Percentiles rank a stretch among this genome's conserved stretches.
Conservation (phyloP, 2,329 filamentous ascomycete genomes). For the Truncatella angustata region DNA sequence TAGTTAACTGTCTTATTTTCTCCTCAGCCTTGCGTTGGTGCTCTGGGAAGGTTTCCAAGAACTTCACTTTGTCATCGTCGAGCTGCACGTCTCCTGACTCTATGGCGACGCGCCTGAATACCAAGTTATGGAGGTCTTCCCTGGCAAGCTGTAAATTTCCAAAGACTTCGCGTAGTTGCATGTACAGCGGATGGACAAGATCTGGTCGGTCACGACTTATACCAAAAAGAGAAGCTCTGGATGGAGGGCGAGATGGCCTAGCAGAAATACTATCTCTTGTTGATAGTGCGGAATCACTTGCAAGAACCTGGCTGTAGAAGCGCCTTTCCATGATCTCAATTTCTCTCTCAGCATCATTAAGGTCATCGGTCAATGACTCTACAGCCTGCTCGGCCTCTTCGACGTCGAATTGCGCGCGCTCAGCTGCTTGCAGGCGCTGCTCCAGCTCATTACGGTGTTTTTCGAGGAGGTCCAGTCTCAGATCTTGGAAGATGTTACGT, state of each 20-base stretch:
- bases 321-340: constrained; percentile 21
- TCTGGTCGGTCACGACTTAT: constrained; percentile 32
- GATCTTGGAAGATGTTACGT: no score
- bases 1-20: constrained; percentile 32
- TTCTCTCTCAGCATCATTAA: constrained; percentile 21
- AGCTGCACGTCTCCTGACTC: constrained; percentile 19
- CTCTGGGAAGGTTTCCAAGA: constrained; percentile 40
- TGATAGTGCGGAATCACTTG: no score
- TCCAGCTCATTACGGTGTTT: no score
- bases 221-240: constrained; percentile 22
- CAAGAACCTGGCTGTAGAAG: constrained; percentile 24
- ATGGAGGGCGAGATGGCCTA: constrained; percentile 15
- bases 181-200: constrained; percentile 47
- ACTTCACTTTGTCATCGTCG: constrained; percentile 37
- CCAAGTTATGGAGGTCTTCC: constrained; percentile 46
- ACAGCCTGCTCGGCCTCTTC: background rate
- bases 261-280: no score
- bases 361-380: constrained; percentile 24
- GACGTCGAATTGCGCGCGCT: background rate
- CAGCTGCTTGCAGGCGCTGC: no score
- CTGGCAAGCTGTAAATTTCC: constrained; percentile 45
- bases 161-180: constrained; percentile 39
- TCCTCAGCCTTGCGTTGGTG: constrained; percentile 32
- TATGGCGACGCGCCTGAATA: constrained; percentile 32
- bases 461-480: no score